Evolutionary conservation across 225 moss, liverwort and hornwort species (phyloP), one percentile per base, ranked within the genome.

Genomic region (Physcomitrellopsis africana): DNA sequence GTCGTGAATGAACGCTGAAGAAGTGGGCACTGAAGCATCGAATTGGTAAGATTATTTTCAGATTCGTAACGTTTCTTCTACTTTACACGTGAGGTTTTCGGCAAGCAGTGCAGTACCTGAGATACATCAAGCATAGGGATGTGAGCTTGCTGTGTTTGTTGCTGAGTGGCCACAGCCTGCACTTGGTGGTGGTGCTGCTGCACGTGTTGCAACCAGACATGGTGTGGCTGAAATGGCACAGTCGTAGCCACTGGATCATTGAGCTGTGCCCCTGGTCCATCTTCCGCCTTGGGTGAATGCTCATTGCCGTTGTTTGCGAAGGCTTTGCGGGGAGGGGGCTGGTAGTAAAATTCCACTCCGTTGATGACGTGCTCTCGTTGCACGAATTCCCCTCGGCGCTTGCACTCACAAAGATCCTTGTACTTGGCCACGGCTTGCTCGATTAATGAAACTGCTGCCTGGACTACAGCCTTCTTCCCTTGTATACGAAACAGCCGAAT

Each of bases 321-420:
- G 45, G 95, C 95, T 79, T 95, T 95, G 41, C 95, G 91, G 29
- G 95, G 95, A 11, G 95, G 95, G 57, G 95, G 95, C 74, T 95
- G 95, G 79, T 95, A 95, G 76, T 95, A 95, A 77, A 95, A 95
- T 63, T 92, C 95, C 70, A 95, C 95, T 37, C 92, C 92, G 42
- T 85, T 91, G 74, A 95, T 95, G 44, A 92, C 83, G 68, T 95
- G 95, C 57, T 95, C 95, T 47, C 95, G 74, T 78, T 95, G 95
- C 65, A 95, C 95, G 77, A 95, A 95, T 63, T 95, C 95, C 45
- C 95, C 95, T 62, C 95, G 82, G 61, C 95, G 90, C 76, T 95
- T 95, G 83, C 95, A 95, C 83, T 95, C 95, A 66, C 95, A 95
- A 20, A 95, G 81, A 46, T 95, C 95, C 79, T 95, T 95, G 73